Evolutionary conservation across 2,329 filamentous ascomycete species (phyloP), one percentile per base, ranked within the genome.

Genomic region (Fusarium chuoi): DNA sequence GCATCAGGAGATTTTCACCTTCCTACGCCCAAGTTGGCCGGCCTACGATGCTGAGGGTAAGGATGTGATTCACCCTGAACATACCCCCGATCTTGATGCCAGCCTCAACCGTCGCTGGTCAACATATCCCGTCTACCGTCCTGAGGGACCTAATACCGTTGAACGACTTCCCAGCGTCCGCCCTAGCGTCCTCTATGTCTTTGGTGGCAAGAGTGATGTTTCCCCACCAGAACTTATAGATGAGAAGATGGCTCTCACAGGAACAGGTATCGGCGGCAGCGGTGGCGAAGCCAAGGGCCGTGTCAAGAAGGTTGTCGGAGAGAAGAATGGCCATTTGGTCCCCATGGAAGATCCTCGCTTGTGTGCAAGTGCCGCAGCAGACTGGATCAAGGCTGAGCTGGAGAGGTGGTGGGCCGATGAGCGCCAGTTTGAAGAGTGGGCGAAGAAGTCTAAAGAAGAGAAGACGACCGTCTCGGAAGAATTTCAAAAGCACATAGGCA

Each of bases 1-100:
- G 77, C 93, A 97, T 81, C 94, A 98, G 44, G 82, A 84, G 84
- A 93, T 96, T 63, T 92, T 94, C 78, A 94, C 91, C 3, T 96
- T 92, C 80, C 83, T 93, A 72, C 88, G 93, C 0, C 89, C 91
- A 0, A 88, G 89, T 66, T 89, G 82, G 80, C 82, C 84, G 13
- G 85, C 84, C 70, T 81, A 84, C 55, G 82, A 84, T 68, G 59
- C 78, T 0, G 72, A 81, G 9, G 85, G 83, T 26, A 79, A 81
- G 18, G 75, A 71, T 5, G 68, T 87, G 36, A 67, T 88, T 13
- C 80, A 86, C 62, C 82, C 80, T 1, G 77, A 82, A 51, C 78
- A 81, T 41, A 74, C 87, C 7, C 85, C 84, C 5, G 88, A 91
- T 74, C 80, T 87, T 20, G 83, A 85, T 66, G 78, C 84, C 1